These are phyloP conservation scores for Quercus ilex DNA, from an alignment of 306 rosid genomes.

Conservation along the genomic window DNA sequence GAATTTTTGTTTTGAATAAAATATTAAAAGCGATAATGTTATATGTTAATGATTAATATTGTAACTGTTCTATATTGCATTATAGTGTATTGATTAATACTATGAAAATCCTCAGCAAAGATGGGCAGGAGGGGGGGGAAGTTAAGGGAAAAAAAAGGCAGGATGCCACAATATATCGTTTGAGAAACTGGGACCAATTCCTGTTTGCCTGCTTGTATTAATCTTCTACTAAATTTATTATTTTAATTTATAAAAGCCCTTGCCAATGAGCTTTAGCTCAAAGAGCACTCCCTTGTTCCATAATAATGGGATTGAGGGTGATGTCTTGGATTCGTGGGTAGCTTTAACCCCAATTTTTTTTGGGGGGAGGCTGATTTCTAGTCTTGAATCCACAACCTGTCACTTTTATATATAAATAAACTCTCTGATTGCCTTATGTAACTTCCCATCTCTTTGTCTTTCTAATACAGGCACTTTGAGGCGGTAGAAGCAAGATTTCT, in stretches of 20 bases:
- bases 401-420: too few species aligned
- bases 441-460: slow-evolving; percentile 6
- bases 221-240: not conserved
- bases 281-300: too few species aligned
- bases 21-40: not conserved
- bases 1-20: not conserved
- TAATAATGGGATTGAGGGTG: too few species aligned
- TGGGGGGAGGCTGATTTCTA: too few species aligned
- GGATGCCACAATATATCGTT: not conserved
- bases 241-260: not conserved
- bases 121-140: not conserved
- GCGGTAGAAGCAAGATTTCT: slow-evolving; percentile 92
- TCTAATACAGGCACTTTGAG: slow-evolving; percentile 65
- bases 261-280: too few species aligned
- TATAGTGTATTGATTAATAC: not conserved
- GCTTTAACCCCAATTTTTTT: too few species aligned
- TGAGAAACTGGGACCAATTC: not conserved
- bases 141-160: not conserved
- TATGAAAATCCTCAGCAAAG: not conserved
- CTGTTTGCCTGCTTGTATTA: not conserved
- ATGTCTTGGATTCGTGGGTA: too few species aligned
- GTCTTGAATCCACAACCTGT: too few species aligned
- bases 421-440: not conserved
- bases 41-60: not conserved
- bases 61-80: not conserved